Evolutionary conservation across 2,329 filamentous ascomycete species (phyloP), one percentile per base, ranked within the genome.

Genomic region (Phyllosticta citrichinensis): DNA sequence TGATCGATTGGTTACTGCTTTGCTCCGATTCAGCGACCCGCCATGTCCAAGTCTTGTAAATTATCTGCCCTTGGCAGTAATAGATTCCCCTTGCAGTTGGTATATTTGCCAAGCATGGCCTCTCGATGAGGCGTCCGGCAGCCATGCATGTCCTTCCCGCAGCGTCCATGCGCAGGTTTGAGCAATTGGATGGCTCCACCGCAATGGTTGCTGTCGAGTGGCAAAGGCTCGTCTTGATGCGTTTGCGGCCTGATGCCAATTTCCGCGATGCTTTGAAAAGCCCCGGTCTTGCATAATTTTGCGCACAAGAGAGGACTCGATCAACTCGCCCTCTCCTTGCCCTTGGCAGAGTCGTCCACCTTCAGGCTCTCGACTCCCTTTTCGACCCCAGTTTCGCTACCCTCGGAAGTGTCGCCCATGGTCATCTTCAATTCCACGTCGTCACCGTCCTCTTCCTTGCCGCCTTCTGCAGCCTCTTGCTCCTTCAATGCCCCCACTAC

Each of bases 321-420:
- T 11, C 58, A 52, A 17, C 52, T 55, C 30, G 53, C 58, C 47
- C 51, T 61, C 47, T 61, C 61, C 27, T 57, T 57, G 47, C 58
- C 51, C 51, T 61, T 61, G 4, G 35, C 52, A 22, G 40, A 30
- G 25, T 61, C 56, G 40, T 56, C 54, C 22, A 59, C 30, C 22
- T 66, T 64, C 64, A 74, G 62, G 8, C 65, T 66, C 61, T 69
- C 71, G 65, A 73, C 69, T 62, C 71, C 67, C 52, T 65, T 67
- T 59, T 74, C 70, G 33, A 73, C 68, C 22, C 58, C 66, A 55
- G 64, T 51, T 52, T 65, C 61, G 51, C 58, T 65, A 55, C 64
- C 47, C 52, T 65, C 61, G 52, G 56, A 62, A n/a, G 30, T 65
- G 55, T 66, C 63, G 40, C 61, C 65, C 40, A 63, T 58, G 19